Evolutionary conservation across 2,329 filamentous ascomycete species (phyloP).

Genomic region (Neopestalotiopsis sp.): DNA sequence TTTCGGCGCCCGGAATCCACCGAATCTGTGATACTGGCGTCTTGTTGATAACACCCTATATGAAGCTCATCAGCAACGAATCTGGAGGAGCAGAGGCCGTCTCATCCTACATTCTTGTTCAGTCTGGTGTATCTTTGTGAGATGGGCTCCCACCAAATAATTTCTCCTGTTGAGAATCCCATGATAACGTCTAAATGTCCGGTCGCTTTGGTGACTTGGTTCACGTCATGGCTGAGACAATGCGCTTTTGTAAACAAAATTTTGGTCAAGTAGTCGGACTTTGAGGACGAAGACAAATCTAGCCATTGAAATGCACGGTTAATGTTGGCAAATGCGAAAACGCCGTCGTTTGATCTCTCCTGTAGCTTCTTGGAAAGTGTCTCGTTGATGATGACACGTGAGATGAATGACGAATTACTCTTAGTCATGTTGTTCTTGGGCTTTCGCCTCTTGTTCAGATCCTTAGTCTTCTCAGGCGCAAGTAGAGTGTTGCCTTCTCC

Average conservation of each 20-base stretch:
- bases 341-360: constrained; percentile 77
- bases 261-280: constrained; percentile 91
- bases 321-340: constrained; percentile 94
- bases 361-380: constrained; percentile 76
- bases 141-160: constrained; percentile 98
- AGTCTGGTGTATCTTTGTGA: constrained; percentile 93
- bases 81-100: not conserved
- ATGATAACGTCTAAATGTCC: constrained; percentile 90
- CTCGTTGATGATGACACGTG: constrained; percentile 92
- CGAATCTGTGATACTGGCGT: constrained; percentile 85
- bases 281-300: constrained; percentile 77
- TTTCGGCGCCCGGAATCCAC: constrained; percentile 95
- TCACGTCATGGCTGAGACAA: constrained; percentile 92
- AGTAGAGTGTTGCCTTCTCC: constrained; percentile 85
- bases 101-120: constrained; percentile 83
- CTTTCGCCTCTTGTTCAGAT: constrained; percentile 82
- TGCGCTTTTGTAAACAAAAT: constrained; percentile 97
- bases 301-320: constrained; percentile 97
- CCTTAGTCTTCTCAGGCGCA: constrained; percentile 66
- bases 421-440: constrained; percentile 99
- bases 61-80: constrained; percentile 7
- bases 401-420: constrained; percentile 98
- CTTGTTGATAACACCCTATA: constrained; percentile 82
- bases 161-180: constrained; percentile 95
- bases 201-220: constrained; percentile 77